Evolutionary conservation across 2,329 filamentous ascomycete species (phyloP), one percentile per base, ranked within the genome.

Genomic region (Scolecobasidium constrictum): DNA sequence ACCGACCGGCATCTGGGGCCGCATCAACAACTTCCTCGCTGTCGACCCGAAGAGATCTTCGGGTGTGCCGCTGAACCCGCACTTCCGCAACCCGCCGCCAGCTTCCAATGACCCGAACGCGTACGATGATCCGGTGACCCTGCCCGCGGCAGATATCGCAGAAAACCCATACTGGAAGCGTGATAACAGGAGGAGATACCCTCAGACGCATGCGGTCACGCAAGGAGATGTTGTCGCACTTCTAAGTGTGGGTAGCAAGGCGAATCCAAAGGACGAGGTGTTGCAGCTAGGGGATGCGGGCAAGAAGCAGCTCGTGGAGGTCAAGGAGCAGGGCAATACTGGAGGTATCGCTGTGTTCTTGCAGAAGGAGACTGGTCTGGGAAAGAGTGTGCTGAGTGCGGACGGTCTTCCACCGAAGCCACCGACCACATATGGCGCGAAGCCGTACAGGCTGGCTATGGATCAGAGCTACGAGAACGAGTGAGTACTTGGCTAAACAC

Each of bases 121-220:
- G 46, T 92, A 90, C 68, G 77, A 84, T 61, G 86, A 94, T 60
- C 84, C 85, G 17, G 83, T 90, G 46, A 93, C 86, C 12, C 46
- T 82, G 0, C 86, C 86, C n/a, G 84, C 86, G 2, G 85, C 75
- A 52, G 86, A 94, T 61, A 80, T 94, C 54, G 86, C 86, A 55
- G 85, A 90, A 63, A 94, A 94, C 67, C 78, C 86, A 28, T 94
- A 95, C 71, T 98, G 87, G 86, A 93, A 94, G 73, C 87, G 92
- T 56, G 92, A 98, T 59, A 64, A 70, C 48, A 83, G 92, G 54
- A 77, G 92, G 55, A 73, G 73, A 55, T 96, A 96, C 68, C 84
- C 92, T 22, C 75, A 73, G 53, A 72, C 83, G 44, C 90, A 83
- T 57, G 79, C 85, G 36, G 75, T 98, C 48, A 81, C 71, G 46